These are phyloP conservation scores for Pleochaeta shiraiana DNA, from an alignment of 2,329 filamentous ascomycete species.

Conservation along the genomic window DNA sequence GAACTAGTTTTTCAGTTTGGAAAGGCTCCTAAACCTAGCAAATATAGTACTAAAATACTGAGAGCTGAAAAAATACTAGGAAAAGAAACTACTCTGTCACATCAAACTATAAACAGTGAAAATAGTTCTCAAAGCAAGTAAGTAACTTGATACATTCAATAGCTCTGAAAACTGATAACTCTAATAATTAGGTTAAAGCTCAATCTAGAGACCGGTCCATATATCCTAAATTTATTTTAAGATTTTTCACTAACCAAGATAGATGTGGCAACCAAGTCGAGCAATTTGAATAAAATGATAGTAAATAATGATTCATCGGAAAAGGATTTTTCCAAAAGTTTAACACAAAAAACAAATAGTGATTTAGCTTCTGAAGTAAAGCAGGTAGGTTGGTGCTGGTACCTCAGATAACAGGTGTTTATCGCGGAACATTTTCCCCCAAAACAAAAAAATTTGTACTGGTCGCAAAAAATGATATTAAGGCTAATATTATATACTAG, in stretches of 20 bases:
- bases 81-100: background rate
- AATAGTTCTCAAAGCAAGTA: background rate
- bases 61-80: background rate
- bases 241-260: background rate
- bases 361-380: too few species aligned
- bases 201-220: background rate
- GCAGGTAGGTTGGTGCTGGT: too few species aligned
- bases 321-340: too few species aligned
- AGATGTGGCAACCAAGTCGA: background rate
- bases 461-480: too few species aligned
- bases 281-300: background rate
- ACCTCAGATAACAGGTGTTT: too few species aligned
- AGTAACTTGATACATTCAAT: too few species aligned
- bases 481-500: too few species aligned
- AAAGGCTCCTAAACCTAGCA: background rate
- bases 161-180: background rate
- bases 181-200: background rate
- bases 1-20: slow-evolving; percentile 1
- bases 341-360: too few species aligned
- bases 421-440: too few species aligned
- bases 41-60: background rate
- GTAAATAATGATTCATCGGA: background rate
- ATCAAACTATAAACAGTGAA: background rate
- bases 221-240: background rate
- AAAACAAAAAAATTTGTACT: too few species aligned